Evolutionary conservation across 2,329 filamentous ascomycete species (phyloP).

Genomic region (Penicillium sp.): DNA sequence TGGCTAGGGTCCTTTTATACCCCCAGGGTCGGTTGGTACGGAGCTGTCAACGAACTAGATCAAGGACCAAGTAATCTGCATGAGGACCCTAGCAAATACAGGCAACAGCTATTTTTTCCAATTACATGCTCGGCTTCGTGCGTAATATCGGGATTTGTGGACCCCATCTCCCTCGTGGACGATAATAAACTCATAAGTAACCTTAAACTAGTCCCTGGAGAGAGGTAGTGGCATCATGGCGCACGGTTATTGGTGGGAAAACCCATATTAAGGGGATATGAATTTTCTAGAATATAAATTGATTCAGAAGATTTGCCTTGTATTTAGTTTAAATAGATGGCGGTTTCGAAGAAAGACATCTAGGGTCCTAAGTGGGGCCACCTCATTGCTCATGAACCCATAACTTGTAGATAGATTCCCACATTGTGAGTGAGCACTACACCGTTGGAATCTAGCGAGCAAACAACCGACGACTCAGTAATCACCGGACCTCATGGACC

Average conservation of each 20-base stretch:
- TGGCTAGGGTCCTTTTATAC: not conserved
- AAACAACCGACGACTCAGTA: not conserved
- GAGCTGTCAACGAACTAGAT: not conserved
- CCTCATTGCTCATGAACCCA: not conserved
- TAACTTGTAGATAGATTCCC: not conserved
- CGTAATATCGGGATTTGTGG: not conserved
- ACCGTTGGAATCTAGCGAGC: not conserved
- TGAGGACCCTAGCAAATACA: not conserved
- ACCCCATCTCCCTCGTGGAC: not conserved
- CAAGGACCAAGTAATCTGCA: not conserved
- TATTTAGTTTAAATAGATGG: not conserved
- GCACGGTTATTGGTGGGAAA: not conserved
- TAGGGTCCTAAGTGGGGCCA: constrained; percentile 2
- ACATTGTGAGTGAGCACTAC: not conserved
- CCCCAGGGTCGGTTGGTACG: too few species aligned
- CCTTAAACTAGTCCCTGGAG: not conserved
- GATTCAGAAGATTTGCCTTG: not conserved
- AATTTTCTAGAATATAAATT: not conserved
- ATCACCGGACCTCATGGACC: not conserved
- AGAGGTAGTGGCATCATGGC: not conserved
- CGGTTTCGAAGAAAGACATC: constrained; percentile 9
- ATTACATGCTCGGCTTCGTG: not conserved
- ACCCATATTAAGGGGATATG: not conserved
- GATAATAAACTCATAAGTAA: not conserved
- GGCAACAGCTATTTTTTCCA: not conserved